These are phyloP conservation scores for Maudiozyma turicensis DNA, from an alignment of 805 yeast genomes.

Conservation along the genomic window DNA sequence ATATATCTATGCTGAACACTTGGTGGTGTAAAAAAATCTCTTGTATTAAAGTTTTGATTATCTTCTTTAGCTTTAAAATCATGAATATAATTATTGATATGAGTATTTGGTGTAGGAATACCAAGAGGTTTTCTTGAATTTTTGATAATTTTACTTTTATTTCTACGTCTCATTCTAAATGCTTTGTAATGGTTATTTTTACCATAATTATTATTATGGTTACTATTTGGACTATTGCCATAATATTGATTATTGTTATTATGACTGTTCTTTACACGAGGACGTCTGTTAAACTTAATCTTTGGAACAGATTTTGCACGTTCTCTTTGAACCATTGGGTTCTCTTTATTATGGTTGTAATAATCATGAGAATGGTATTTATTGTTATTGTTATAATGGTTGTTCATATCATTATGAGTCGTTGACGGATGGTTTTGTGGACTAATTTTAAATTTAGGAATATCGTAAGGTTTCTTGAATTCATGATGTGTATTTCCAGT, in stretches of 20 bases:
- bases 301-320: slow-evolving; percentile 26
- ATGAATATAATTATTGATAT: slow-evolving; percentile 32
- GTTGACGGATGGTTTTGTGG: slow-evolving; percentile 1
- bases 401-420: not conserved
- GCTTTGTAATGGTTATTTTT: slow-evolving; percentile 16
- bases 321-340: slow-evolving; percentile 3
- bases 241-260: not conserved
- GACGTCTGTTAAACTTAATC: slow-evolving; percentile 22
- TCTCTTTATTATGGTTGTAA: not conserved
- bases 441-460: slow-evolving; percentile 6
- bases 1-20: slow-evolving; percentile 61
- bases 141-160: slow-evolving; percentile 21
- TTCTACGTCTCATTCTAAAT: slow-evolving; percentile 19
- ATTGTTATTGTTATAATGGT: not conserved
- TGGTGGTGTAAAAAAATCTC: slow-evolving; percentile 72
- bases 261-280: slow-evolving; percentile 12
- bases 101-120: slow-evolving; percentile 48
- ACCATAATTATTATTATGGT: slow-evolving; percentile 7
- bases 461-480: slow-evolving; percentile 6
- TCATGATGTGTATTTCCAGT: not conserved
- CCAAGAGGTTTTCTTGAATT: slow-evolving; percentile 50
- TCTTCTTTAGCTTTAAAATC: slow-evolving; percentile 22
- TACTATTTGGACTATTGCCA: slow-evolving; percentile 6
- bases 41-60: slow-evolving; percentile 40
- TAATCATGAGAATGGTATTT: not conserved